Evolutionary conservation across 192 early-diverging fungal species (phyloP).

Genomic region (Bifiguratus adelaidae): DNA sequence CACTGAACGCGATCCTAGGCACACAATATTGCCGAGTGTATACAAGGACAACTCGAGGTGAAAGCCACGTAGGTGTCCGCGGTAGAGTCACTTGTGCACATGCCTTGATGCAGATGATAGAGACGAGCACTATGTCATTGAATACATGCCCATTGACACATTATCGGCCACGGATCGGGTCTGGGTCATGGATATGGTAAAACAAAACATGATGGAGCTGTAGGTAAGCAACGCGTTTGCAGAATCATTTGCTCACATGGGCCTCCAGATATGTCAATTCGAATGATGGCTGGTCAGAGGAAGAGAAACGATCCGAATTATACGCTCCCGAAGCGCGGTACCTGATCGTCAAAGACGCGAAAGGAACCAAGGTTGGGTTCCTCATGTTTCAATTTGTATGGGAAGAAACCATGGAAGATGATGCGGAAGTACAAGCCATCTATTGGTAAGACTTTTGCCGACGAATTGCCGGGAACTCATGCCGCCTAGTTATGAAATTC

Average conservation of each 20-base stretch:
- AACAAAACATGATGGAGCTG: too few species aligned
- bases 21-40: too few species aligned
- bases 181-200: too few species aligned
- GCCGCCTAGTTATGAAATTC: constrained; percentile 50
- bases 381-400: constrained; percentile 50
- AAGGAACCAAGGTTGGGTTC: constrained; percentile 33
- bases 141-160: too few species aligned
- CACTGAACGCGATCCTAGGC: too few species aligned
- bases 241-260: too few species aligned
- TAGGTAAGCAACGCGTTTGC: neutral
- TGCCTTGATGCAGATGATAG: too few species aligned
- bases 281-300: constrained; percentile 53
- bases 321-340: constrained; percentile 39
- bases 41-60: too few species aligned
- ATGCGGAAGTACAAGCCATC: constrained; percentile 32
- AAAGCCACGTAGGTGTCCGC: too few species aligned
- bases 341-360: constrained; percentile 30
- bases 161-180: too few species aligned
- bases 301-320: constrained; percentile 46
- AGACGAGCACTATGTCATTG: too few species aligned
- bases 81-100: too few species aligned
- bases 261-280: constrained; percentile 41
- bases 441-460: constrained; percentile 46
- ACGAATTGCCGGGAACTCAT: neutral
- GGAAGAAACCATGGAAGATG: constrained; percentile 50